Evolutionary conservation across 108 stramenopile genomes (phyloP).

Genomic region (Cyclotella atomus): DNA sequence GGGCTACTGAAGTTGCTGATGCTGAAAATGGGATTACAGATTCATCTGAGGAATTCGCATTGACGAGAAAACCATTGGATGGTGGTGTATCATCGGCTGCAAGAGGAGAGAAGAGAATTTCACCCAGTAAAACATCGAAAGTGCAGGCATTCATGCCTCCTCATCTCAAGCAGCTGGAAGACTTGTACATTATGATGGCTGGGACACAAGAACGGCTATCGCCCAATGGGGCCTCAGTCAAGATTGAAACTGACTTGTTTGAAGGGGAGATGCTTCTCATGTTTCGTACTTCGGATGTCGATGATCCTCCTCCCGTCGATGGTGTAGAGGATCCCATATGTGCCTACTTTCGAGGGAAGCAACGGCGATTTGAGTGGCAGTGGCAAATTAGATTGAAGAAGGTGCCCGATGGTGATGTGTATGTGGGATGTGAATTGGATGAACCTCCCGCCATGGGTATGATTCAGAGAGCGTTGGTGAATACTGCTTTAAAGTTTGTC

Average conservation of each 20-base stretch:
- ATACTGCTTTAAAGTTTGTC: slow-evolving; percentile 86
- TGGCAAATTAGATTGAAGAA: slow-evolving; percentile 88
- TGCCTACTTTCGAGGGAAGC: slow-evolving; percentile 69
- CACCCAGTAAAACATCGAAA: not conserved
- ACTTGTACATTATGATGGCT: slow-evolving; percentile 52
- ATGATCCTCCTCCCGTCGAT: slow-evolving; percentile 50
- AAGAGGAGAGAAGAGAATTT: not conserved
- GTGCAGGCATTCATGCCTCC: slow-evolving; percentile 4
- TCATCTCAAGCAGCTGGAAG: slow-evolving; percentile 34
- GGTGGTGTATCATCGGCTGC: not conserved
- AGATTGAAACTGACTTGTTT: slow-evolving; percentile 82
- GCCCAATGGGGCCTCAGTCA: slow-evolving; percentile 39
- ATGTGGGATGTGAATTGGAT: slow-evolving; percentile 83
- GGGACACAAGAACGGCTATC: slow-evolving; percentile 48
- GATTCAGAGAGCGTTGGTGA: slow-evolving; percentile 85
- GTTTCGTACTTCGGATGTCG: slow-evolving; percentile 83
- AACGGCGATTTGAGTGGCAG: slow-evolving; percentile 94
- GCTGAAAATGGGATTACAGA: not conserved
- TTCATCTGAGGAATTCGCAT: not conserved
- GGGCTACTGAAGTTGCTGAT: not conserved
- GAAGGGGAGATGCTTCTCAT: slow-evolving; percentile 81
- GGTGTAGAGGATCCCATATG: slow-evolving; percentile 45
- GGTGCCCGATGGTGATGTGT: slow-evolving; percentile 67
- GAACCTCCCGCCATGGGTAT: slow-evolving; percentile 88
- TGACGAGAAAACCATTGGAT: not conserved